Evolutionary conservation across 768 basidiomycete species (phyloP), one percentile per base, ranked within the genome.

Genomic region (Hortiboletus campestris): DNA sequence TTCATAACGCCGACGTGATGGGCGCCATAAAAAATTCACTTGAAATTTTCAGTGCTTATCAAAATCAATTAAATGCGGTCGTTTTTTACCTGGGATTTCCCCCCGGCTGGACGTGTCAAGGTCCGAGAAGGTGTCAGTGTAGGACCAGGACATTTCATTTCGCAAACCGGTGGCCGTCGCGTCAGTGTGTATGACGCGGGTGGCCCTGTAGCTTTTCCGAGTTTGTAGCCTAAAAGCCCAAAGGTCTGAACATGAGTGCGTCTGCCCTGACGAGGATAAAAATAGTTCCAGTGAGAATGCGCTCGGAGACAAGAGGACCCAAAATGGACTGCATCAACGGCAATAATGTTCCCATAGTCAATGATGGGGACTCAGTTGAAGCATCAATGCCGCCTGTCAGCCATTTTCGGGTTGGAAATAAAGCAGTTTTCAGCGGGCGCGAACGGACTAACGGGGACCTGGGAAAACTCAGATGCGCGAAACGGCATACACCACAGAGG

Each of bases 281-380:
- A 64, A 62, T 67, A 60, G 57, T 7, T 19, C 46, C 56, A 55
- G 58, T 71, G 70, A 53, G 70, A 72, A 66, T 12, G 31, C 28
- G 11, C 32, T 53, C 57, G 51, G 60, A 42, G 49, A 49, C 56
- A 63, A 44, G 41, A 55, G 51, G 44, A 32, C 42, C 56, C 41
- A 45, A 54, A 49, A 54, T 59, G 54, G 60, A 47, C 61, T 51
- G 53, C 57, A 50, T 62, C 57, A 58, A 25, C 53, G 52, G 68
- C 58, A 61, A 50, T 36, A 52, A 60, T 32, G 44, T 65, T 66
- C 60, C 66, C 62, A 64, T 63, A 47, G 43, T 52, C 39, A 31
- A 51, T 60, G 55, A 54, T 58, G 46, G 32, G 25, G 46, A 45
- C 36, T 52, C 43, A 45, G 49, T 46, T 29, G 46, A 36, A 50